Conservation (phyloP, 495 filamentous ascomycete species). For the Penicillium cinerascens region DNA sequence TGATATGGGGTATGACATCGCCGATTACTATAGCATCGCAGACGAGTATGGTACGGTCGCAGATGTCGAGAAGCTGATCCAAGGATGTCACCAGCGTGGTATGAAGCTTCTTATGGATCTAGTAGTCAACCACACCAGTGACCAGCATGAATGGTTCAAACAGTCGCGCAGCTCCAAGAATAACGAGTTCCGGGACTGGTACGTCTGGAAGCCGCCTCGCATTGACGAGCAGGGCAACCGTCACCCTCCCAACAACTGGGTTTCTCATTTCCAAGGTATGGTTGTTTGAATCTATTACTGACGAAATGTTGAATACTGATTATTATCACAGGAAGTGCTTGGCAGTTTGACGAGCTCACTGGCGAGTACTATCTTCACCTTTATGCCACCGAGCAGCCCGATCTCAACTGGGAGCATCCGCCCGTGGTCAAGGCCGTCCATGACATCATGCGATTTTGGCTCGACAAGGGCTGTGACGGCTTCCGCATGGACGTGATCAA, state of each 20-base stretch:
- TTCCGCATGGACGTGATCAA: conserved; percentile 71
- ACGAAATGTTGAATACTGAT: not conserved
- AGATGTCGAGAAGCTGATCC: conserved; percentile 63
- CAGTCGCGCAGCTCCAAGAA: conserved; percentile 59
- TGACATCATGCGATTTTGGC: conserved; percentile 68
- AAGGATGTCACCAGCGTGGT: conserved; percentile 50
- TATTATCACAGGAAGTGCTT: conserved; percentile 46
- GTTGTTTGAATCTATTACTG: not conserved
- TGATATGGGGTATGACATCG: conserved; percentile 64
- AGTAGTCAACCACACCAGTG: conserved; percentile 77
- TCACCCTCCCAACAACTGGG: conserved; percentile 70
- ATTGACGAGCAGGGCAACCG: conserved; percentile 57
- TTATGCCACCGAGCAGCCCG: conserved; percentile 62
- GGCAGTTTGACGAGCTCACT: conserved; percentile 62
- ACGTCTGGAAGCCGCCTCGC: conserved; percentile 64
- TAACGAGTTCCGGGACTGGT: conserved; percentile 64
- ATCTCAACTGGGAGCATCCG: conserved; percentile 72
- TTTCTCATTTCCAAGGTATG: conserved; percentile 53
- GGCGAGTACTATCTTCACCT: conserved; percentile 70
- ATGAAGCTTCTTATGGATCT: conserved; percentile 74
- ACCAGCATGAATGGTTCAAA: conserved; percentile 73
- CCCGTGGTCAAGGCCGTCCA: conserved; percentile 61
- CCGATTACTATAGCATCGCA: conserved; percentile 62
- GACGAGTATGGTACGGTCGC: conserved; percentile 58
- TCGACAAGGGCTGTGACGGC: conserved; percentile 62